Percentiles rank a stretch among this genome's conserved stretches.
Conservation (phyloP, 139 green algal species). For the Edaphochlamys debaryana region DNA sequence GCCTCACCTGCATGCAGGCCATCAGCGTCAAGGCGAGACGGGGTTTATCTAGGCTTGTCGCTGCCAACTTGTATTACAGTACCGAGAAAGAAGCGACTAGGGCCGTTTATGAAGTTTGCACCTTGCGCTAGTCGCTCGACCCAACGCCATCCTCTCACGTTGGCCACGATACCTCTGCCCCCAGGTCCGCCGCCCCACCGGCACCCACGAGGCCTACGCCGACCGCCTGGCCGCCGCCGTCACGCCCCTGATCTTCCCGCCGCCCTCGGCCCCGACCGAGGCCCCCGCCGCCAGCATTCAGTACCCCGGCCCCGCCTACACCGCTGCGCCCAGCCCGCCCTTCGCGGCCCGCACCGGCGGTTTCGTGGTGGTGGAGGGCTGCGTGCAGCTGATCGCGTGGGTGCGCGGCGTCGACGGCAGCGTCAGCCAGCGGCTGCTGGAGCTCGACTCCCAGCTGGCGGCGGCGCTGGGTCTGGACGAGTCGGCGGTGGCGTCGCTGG, state of each 20-base stretch:
- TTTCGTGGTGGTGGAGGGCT: conserved; percentile 32
- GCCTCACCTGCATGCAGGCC: conserved; percentile 3
- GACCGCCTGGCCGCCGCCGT: conserved; percentile 1
- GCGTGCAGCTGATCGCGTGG: conserved; percentile 43
- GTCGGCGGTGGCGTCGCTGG: not conserved
- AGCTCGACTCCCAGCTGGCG: conserved; percentile 25
- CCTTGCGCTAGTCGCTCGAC: too few relatives aligned
- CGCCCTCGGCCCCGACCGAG: not conserved
- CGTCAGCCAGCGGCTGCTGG: conserved; percentile 11
- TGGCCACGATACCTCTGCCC: too few relatives aligned
- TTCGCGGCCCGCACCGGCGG: conserved; percentile 2
- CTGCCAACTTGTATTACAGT: not conserved
- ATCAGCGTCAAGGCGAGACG: conserved; percentile 28
- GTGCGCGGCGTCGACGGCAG: conserved; percentile 10
- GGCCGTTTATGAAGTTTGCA: not conserved
- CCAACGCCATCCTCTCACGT: too few relatives aligned
- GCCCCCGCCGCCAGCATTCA: not conserved
- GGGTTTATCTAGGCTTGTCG: not conserved
- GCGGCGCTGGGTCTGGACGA: conserved; percentile 19
- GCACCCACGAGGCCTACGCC: conserved; percentile 24
- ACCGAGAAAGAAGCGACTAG: not conserved
- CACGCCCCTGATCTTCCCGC: conserved; percentile 4
- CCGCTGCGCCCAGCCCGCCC: too few relatives aligned
- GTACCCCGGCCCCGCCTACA: not conserved
- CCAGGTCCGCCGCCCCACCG: conserved; percentile 21